Base-by-base conservation (phyloP, 345 rosid genomes). In the Balakata baccata region DNA sequence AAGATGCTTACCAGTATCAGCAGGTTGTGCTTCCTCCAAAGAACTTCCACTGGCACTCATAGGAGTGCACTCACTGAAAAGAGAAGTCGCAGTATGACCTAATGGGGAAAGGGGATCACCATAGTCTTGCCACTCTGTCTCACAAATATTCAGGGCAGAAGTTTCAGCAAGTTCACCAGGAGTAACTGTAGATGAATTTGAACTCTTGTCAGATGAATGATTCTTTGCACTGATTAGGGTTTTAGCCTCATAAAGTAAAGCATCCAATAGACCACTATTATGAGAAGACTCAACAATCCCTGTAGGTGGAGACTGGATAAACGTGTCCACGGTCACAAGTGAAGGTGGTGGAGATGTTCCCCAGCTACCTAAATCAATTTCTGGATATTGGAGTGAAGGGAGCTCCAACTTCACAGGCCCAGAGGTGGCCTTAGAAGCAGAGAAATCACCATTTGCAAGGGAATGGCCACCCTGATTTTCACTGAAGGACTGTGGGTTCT, bases 331-430 rank as follows among this genome's bases (percentile, higher is more conserved):
- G 29, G 94, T 78, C 63, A 91, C 92, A 57, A 91, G 90, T 46
- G 89, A 82, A 80, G 86, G 85, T 75, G 88, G 90, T 34, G 90
- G 82, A 71, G 89, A 83, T 63, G 84, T 67, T 70, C 84, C 91
- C 96, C 97, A 89, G 86, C 87, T 86, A 77, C 89, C 86, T 71
- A 93, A 85, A 70, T 88, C 87, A 77, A 85, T 78, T 82, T 92
- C 98, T 77, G 91, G 70, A 91, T 87, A 88, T 95, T 95, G 99
- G 98, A 95, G 94, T 91, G 99, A 95, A 95, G 98, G 98, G 99
- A 95, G 98, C 98, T 95, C 99, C 92, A 85, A 85, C 99, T 95
- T 93, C 98, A 90, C 80, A 78, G 93, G 87, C 93, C 81, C 93
- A 17, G 83, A 77, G 34, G 61, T 52, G 78, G 94, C 89, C 91